These are phyloP conservation scores for Debaryomycetaceae sp. DNA, from an alignment of 1,139 yeast species.

Conservation along the genomic window DNA sequence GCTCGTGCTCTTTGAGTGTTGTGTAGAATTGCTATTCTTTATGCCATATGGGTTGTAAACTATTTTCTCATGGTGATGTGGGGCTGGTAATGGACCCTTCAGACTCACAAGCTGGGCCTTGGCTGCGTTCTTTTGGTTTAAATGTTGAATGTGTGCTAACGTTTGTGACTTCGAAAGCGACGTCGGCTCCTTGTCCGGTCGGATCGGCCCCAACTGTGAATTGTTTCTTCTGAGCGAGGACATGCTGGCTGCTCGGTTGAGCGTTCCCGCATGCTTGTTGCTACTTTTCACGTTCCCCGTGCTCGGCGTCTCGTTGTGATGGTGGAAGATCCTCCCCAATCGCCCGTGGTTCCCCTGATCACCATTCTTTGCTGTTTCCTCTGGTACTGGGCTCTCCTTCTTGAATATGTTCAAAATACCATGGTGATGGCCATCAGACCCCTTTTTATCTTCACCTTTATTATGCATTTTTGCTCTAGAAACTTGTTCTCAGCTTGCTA, in stretches of 20 bases:
- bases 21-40: slow-evolving; percentile 34
- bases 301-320: slow-evolving; percentile 9
- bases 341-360: slow-evolving; percentile 16
- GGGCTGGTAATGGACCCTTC: slow-evolving; percentile 4
- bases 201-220: slow-evolving; percentile 10
- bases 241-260: slow-evolving; percentile 23
- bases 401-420: slow-evolving; percentile 19
- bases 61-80: slow-evolving; percentile 30
- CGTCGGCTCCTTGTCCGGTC: slow-evolving; percentile 15
- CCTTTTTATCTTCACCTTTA: not conserved
- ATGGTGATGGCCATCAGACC: slow-evolving; percentile 11
- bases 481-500: too few species aligned
- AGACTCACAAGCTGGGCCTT: slow-evolving; percentile 1
- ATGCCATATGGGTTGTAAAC: slow-evolving; percentile 47
- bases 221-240: slow-evolving; percentile 28
- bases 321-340: slow-evolving; percentile 29
- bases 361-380: slow-evolving; percentile 3
- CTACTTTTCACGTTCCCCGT: slow-evolving; percentile 21
- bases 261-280: slow-evolving; percentile 8
- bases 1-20: slow-evolving; percentile 36
- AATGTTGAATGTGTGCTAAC: slow-evolving; percentile 33
- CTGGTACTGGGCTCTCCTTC: slow-evolving; percentile 14
- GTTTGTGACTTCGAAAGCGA: slow-evolving; percentile 39
- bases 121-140: slow-evolving; percentile 30
- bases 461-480: too few species aligned